Evolutionary conservation across 805 yeast species (phyloP).

Genomic region (Teunomyces funiuensis): DNA sequence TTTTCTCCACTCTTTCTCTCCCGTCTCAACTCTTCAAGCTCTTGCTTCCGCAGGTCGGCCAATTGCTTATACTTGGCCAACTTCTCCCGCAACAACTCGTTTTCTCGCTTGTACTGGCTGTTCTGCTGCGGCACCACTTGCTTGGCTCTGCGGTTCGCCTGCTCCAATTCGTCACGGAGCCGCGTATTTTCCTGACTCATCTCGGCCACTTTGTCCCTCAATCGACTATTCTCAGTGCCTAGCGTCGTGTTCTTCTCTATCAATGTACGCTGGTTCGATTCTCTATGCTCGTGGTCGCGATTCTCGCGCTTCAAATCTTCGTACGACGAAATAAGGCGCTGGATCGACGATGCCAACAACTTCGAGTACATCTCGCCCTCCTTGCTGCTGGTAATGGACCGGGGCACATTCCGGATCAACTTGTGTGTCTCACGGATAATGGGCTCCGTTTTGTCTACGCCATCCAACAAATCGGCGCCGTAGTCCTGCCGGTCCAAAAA

Average conservation of each 20-base stretch:
- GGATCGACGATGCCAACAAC: conserved; percentile 27
- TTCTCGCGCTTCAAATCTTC: conserved; percentile 8
- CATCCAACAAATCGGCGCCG: background rate
- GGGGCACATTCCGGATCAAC: conserved; percentile 24
- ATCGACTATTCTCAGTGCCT: conserved; percentile 2
- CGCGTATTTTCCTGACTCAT: conserved; percentile 7
- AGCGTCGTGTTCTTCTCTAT: background rate
- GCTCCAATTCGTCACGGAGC: conserved; percentile 10
- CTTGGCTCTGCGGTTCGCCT: conserved; percentile 14
- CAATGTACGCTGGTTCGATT: background rate
- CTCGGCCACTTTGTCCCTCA: background rate
- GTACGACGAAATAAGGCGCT: conserved; percentile 21
- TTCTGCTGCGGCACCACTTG: conserved; percentile 18
- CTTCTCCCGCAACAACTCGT: conserved; percentile 31
- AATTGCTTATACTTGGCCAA: conserved; percentile 32
- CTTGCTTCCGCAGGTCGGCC: conserved; percentile 8
- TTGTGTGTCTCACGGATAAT: conserved; percentile 30
- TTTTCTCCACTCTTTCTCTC: background rate
- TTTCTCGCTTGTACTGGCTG: conserved; percentile 25
- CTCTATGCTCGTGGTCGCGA: background rate
- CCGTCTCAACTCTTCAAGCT: conserved; percentile 7
- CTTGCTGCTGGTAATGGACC: conserved; percentile 15
- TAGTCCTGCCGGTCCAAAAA: conserved; percentile 7
- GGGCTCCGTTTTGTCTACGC: conserved; percentile 19
- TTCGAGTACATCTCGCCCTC: conserved; percentile 29